Conservation (phyloP, 768 basidiomycete species). For the Podaxis sp. region DNA sequence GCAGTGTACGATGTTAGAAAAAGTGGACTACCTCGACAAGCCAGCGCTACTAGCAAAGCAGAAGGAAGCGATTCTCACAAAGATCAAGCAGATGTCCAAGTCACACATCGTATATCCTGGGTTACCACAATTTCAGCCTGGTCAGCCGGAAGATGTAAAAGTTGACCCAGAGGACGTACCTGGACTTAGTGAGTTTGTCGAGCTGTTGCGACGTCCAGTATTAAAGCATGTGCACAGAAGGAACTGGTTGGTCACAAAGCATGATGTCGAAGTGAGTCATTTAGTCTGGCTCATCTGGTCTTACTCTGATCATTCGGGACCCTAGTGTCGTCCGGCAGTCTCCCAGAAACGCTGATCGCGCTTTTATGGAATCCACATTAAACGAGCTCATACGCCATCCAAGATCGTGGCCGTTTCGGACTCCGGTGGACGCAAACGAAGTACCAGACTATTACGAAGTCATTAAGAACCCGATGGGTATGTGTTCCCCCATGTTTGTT, state of each 20-base stretch:
- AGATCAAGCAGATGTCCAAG: slow-evolving; percentile 82
- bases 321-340: slow-evolving; percentile 33
- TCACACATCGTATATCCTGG: slow-evolving; percentile 88
- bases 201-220: not conserved
- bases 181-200: slow-evolving; percentile 64
- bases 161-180: slow-evolving; percentile 82
- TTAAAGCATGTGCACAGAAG: slow-evolving; percentile 44
- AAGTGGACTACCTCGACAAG: slow-evolving; percentile 87
- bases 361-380: slow-evolving; percentile 73
- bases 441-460: slow-evolving; percentile 90
- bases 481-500: slow-evolving; percentile 23
- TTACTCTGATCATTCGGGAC: not conserved
- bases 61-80: slow-evolving; percentile 84
- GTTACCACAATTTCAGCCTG: slow-evolving; percentile 69
- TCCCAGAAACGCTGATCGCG: slow-evolving; percentile 52
- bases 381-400: slow-evolving; percentile 76
- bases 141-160: slow-evolving; percentile 44
- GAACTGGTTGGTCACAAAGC: slow-evolving; percentile 90
- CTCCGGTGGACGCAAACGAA: slow-evolving; percentile 76
- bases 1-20: slow-evolving; percentile 95
- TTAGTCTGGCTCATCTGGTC: not conserved
- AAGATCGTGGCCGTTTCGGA: slow-evolving; percentile 83
- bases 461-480: slow-evolving; percentile 92
- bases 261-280: slow-evolving; percentile 67
- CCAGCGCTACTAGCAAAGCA: slow-evolving; percentile 73